phyloP scores from a whole-genome alignment of 78 protist species.

The Dictyostelium brefeldianum region DNA sequence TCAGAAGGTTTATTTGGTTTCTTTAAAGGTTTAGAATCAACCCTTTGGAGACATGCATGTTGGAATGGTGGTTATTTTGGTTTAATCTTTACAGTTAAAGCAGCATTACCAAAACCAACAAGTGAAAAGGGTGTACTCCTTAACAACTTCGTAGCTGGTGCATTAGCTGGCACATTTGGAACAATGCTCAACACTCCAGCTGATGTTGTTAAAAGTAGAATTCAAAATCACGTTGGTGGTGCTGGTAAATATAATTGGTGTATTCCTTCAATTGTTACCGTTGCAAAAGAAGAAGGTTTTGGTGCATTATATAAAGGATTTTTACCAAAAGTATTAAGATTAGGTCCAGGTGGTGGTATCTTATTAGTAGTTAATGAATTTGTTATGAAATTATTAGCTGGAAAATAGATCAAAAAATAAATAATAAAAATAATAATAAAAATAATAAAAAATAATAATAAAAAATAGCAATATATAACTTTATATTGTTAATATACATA shows the following conservation, averaged over 20 bases:
- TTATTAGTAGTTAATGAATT: constrained; percentile 80
- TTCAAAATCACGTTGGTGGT: constrained; percentile 79
- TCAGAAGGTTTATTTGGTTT: constrained; percentile 78
- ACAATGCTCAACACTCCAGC: constrained; percentile 89
- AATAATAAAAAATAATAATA: not conserved
- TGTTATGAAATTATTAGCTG: constrained; percentile 67
- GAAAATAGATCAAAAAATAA: not conserved
- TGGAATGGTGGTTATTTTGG: constrained; percentile 94
- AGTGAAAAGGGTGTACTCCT: constrained; percentile 17
- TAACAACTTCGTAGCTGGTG: constrained; percentile 87
- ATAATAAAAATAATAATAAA: not conserved
- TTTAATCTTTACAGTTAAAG: constrained; percentile 71
- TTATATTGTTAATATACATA: not conserved
- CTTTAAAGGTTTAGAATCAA: constrained; percentile 88
- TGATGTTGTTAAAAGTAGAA: constrained; percentile 91
- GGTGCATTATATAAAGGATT: constrained; percentile 92
- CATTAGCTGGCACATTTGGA: constrained; percentile 90
- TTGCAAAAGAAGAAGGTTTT: constrained; percentile 85
- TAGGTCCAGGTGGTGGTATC: constrained; percentile 94
- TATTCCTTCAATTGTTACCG: constrained; percentile 69
- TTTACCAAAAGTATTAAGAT: constrained; percentile 88
- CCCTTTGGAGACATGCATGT: constrained; percentile 85
- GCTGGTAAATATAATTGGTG: constrained; percentile 76
- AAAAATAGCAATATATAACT: too few relatives aligned
- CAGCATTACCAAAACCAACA: constrained; percentile 64